Evolutionary conservation across 2,329 filamentous ascomycete genomes (phyloP).

Genomic region (Colletotrichum sp.): DNA sequence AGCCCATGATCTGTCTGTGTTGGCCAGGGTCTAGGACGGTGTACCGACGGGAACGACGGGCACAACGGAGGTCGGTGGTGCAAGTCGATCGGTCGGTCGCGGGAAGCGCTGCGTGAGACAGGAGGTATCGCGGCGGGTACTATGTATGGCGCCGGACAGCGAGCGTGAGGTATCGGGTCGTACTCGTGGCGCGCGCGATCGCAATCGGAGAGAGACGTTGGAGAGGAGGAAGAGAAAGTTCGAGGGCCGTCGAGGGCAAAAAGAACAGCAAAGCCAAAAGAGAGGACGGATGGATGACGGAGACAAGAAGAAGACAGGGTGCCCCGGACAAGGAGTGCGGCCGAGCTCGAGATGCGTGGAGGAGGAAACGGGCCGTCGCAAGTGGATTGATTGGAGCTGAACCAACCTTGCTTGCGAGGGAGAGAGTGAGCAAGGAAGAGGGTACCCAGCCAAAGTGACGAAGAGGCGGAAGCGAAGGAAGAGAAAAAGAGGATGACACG

Average conservation of each 20-base stretch:
- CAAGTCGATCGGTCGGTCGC: neutral
- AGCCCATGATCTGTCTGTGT: constrained; percentile 8
- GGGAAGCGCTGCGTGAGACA: too few species aligned
- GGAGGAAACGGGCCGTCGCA: neutral
- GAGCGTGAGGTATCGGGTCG: neutral
- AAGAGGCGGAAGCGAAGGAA: neutral
- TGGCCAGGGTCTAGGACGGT: neutral
- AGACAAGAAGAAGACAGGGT: neutral
- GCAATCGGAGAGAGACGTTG: neutral
- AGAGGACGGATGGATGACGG: neutral
- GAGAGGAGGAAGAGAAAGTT: neutral
- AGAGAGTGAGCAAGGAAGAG: neutral
- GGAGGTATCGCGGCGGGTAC: neutral
- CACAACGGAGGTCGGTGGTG: neutral
- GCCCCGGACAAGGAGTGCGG: neutral
- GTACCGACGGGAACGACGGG: neutral
- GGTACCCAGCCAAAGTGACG: neutral
- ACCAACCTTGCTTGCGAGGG: neutral
- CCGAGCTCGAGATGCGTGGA: neutral
- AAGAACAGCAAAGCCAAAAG: neutral
- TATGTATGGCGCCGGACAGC: neutral
- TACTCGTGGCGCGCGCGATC: neutral
- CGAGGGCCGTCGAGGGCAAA: neutral
- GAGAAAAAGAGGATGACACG: neutral
- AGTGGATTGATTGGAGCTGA: neutral